Percentiles rank a stretch among this genome's conserved stretches.
These are phyloP conservation scores for Paecilomyces variotii DNA, from an alignment of 2,329 filamentous ascomycete species.

Conservation along the genomic window DNA sequence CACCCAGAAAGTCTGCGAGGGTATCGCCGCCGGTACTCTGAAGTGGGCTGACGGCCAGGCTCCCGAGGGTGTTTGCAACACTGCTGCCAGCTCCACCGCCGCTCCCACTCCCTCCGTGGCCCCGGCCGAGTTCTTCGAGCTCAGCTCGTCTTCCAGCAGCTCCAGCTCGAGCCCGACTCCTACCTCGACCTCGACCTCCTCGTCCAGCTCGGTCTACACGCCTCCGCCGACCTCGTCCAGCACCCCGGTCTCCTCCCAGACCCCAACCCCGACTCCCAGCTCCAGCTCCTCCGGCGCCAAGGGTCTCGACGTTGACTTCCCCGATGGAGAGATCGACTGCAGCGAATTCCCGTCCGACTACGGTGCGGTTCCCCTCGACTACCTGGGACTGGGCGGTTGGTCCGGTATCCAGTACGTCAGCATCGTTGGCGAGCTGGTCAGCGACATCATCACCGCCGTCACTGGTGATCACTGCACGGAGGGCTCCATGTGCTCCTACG, in stretches of 20 bases:
- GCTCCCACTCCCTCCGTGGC: slow-evolving; percentile 24
- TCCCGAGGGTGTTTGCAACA: slow-evolving; percentile 44
- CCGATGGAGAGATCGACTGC: slow-evolving; percentile 65
- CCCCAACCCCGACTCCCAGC: slow-evolving; percentile 7
- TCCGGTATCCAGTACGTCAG: slow-evolving; percentile 65
- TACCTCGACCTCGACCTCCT: slow-evolving; percentile 6
- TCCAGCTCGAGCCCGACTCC: slow-evolving; percentile 12
- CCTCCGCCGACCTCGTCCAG: slow-evolving; percentile 14
- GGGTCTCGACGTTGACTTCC: slow-evolving; percentile 63
- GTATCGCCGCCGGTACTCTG: slow-evolving; percentile 60
- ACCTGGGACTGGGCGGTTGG: slow-evolving; percentile 66
- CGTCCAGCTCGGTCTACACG: slow-evolving; percentile 16
- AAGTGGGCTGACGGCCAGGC: slow-evolving; percentile 59
- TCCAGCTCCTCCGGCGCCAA: slow-evolving; percentile 22
- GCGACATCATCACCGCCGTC: slow-evolving; percentile 57
- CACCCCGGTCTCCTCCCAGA: neutral
- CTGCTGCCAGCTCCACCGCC: slow-evolving; percentile 12
- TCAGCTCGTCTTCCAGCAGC: slow-evolving; percentile 17
- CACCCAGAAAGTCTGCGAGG: slow-evolving; percentile 56
- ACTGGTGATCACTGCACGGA: slow-evolving; percentile 53
- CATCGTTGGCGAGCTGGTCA: slow-evolving; percentile 48
- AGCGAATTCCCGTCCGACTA: slow-evolving; percentile 68
- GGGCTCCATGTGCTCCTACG: slow-evolving; percentile 79
- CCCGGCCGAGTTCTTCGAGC: slow-evolving; percentile 46
- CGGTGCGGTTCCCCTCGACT: slow-evolving; percentile 64